These are phyloP conservation scores for Sugiyamaella pinicola DNA, from an alignment of 1,139 yeast species.

Conservation along the genomic window DNA sequence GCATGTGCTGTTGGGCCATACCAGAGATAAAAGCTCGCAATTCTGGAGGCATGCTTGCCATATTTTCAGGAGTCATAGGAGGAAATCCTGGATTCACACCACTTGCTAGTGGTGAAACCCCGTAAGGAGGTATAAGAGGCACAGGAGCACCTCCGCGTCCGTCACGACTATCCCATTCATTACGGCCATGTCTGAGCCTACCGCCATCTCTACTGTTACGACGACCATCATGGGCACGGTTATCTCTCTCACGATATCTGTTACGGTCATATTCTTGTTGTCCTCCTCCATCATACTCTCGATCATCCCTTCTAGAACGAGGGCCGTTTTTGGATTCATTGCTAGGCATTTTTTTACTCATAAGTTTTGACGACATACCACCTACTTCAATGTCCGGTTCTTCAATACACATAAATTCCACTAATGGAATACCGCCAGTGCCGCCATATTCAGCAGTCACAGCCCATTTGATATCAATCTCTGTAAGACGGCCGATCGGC, in stretches of 20 bases:
- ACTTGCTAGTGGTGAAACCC: not conserved
- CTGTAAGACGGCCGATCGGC: constrained; percentile 85
- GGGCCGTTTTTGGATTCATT: constrained; percentile 85
- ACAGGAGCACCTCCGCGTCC: constrained; percentile 11
- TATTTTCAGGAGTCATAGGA: constrained; percentile 11
- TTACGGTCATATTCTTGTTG: constrained; percentile 7
- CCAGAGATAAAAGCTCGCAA: constrained; percentile 25
- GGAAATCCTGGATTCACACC: not conserved
- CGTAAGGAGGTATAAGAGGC: not conserved
- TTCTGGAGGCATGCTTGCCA: constrained; percentile 20
- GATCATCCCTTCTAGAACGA: constrained; percentile 55
- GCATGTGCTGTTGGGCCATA: constrained; percentile 25
- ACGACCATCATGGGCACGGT: constrained; percentile 12
- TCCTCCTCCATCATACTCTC: constrained; percentile 10
- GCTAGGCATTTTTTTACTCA: constrained; percentile 46
- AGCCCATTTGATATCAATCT: constrained; percentile 90
- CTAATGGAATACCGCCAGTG: constrained; percentile 86
- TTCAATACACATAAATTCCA: constrained; percentile 81
- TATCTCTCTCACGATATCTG: constrained; percentile 10
- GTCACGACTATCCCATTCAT: constrained; percentile 13
- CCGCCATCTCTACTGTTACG: constrained; percentile 19
- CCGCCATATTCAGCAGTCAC: constrained; percentile 96
- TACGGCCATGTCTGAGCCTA: constrained; percentile 14
- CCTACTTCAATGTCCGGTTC: constrained; percentile 98
- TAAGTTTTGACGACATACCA: constrained; percentile 91